Base-by-base conservation (phyloP, 2,329 filamentous ascomycete genomes). In the Amauroascus niger region DNA sequence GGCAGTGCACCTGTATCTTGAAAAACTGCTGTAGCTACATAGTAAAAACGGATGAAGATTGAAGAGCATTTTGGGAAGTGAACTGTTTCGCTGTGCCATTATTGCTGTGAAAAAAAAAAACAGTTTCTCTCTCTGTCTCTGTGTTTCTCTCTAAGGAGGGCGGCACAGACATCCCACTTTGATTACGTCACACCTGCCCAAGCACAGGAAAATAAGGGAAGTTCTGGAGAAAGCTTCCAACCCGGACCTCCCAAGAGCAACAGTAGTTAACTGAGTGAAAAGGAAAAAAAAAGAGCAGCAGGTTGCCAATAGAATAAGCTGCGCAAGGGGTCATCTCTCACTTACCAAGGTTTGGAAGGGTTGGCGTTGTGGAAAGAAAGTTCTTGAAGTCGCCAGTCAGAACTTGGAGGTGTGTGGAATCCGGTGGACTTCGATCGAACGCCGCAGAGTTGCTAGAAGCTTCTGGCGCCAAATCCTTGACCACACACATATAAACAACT, bases 401-500 rank as follows among this genome's bases (percentile, higher is more conserved):
- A n/a, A n/a, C n/a, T n/a, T n/a, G n/a, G n/a, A n/a, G n/a, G 45
- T 11, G 28, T 24, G 22, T 37, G 16, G 53, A 57, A 54, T 30
- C 13, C 20, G 37, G 43, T 55, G 55, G 53, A 54, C 64, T 52
- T 57, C 58, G 59, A 55, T 69, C 63, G 69, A 71, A 71, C 60
- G n/a, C 63, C 59, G 52, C 43, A 55, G 58, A 24, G 59, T 61
- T 67, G 63, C 69, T 71, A 71, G 69, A 72, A 71, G 63, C 67
- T 70, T 71, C 65, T 63, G 63, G 54, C 63, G 61, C 61, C 61
- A 58, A 62, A 66, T 61, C 35, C 37, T 64, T 65, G 67, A 70
- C 69, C 67, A 66, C 68, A 68, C 63, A 58, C 71, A 70, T 71
- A 71, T 70, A 60, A 67, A 62, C 62, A 63, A 44, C 47, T 54